A percentile compares a stretch with the other conserved stretches of the same genome.
Conservation (phyloP, 2,329 filamentous ascomycete genomes). For the Botryotinia calthae region DNA sequence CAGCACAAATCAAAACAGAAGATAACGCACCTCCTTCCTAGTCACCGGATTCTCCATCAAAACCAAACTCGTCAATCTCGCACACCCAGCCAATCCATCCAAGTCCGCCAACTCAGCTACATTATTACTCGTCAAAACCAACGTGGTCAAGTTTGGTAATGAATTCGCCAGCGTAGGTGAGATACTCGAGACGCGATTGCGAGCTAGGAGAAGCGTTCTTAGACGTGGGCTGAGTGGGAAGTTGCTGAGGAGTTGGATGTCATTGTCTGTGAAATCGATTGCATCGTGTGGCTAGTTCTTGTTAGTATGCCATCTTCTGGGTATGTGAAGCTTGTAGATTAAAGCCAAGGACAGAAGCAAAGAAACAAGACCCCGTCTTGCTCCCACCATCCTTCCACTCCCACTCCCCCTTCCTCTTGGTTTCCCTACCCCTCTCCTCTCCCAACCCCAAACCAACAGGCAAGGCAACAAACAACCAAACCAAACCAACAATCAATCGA, state of each 20-base stretch:
- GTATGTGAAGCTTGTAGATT: not conserved
- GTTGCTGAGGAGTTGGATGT: slow-evolving; percentile 84
- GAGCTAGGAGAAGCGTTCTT: slow-evolving; percentile 80
- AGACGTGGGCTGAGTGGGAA: slow-evolving; percentile 89
- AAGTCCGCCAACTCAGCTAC: slow-evolving; percentile 82
- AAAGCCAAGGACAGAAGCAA: not conserved
- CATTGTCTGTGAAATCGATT: slow-evolving; percentile 98
- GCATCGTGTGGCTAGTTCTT: slow-evolving; percentile 79
- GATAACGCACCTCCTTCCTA: slow-evolving; percentile 77
- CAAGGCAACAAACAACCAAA: not conserved
- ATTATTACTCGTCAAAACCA: slow-evolving; percentile 82
- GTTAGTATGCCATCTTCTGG: not conserved
- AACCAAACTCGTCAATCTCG: slow-evolving; percentile 73
- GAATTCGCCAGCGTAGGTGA: slow-evolving; percentile 71
- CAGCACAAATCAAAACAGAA: not conserved
- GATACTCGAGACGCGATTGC: slow-evolving; percentile 83
- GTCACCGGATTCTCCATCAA: slow-evolving; percentile 86
- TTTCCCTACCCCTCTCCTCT: not conserved
- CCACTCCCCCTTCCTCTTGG: slow-evolving; percentile 16
- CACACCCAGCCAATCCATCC: slow-evolving; percentile 70
- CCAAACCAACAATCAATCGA: not conserved
- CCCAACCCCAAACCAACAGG: not conserved
- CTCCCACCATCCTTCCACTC: not conserved
- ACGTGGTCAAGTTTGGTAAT: slow-evolving; percentile 76
- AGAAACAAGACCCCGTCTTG: not conserved